Conservation (phyloP, 106 monocot genomes). For the Dactylorhiza incarnata region DNA sequence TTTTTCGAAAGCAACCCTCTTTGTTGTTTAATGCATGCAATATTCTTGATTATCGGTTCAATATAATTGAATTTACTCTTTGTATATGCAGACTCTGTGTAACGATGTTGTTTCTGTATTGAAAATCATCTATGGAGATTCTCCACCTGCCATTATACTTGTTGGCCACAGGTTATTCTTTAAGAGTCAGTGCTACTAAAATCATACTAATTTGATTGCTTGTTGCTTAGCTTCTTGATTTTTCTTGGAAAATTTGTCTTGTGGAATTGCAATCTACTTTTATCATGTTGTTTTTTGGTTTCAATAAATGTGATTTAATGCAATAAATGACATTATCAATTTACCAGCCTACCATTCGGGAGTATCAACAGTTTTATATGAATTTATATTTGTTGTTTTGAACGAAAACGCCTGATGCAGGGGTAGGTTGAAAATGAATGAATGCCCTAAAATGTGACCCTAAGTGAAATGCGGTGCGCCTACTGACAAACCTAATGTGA, state of each 20-base stretch:
- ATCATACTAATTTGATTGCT: slow-evolving; percentile 2
- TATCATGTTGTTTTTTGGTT: not conserved
- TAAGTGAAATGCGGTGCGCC: too few relatives aligned
- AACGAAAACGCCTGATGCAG: too few relatives aligned
- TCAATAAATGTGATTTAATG: not conserved
- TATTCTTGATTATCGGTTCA: slow-evolving; percentile 1
- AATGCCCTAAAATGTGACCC: too few relatives aligned
- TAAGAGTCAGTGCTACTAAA: not conserved
- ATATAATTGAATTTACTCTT: not conserved
- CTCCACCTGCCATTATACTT: slow-evolving; percentile 90
- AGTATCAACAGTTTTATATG: not conserved
- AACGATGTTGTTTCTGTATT: slow-evolving; percentile 86
- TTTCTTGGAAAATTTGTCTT: not conserved
- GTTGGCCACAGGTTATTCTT: slow-evolving; percentile 87
- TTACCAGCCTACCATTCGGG: not conserved
- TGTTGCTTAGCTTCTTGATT: not conserved
- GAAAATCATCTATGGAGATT: slow-evolving; percentile 80
- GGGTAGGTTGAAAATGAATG: too few relatives aligned
- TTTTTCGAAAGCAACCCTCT: not conserved
- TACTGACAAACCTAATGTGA: too few relatives aligned
- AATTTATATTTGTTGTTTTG: too few relatives aligned
- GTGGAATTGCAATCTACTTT: not conserved
- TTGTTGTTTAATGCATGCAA: not conserved
- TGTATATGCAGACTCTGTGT: slow-evolving; percentile 61
- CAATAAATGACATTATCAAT: not conserved